Conservation (phyloP, 2,329 filamentous ascomycete species). For the Fusarium fracticaudum region DNA sequence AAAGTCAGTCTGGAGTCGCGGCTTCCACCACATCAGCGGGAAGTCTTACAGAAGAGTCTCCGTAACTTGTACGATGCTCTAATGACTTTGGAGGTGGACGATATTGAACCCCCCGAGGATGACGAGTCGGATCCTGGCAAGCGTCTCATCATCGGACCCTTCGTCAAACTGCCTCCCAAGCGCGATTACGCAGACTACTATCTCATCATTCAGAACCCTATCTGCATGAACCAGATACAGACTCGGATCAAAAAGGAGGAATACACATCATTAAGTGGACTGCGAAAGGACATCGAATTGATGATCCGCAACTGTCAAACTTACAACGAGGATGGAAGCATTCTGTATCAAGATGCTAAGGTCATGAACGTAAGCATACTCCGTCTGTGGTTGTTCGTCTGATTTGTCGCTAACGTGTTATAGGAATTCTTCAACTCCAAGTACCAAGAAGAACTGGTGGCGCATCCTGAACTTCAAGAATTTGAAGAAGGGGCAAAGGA, state of each 20-base stretch:
- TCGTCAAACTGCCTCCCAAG: constrained; percentile 90
- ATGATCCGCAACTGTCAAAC: constrained; percentile 92
- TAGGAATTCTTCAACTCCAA: constrained; percentile 67
- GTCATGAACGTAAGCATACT: constrained; percentile 77
- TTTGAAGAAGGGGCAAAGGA: constrained; percentile 60
- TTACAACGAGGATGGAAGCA: constrained; percentile 95
- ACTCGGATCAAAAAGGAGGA: constrained; percentile 97
- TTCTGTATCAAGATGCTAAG: constrained; percentile 92
- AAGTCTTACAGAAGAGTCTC: constrained; percentile 81
- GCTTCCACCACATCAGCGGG: constrained; percentile 75
- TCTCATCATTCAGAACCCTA: constrained; percentile 88
- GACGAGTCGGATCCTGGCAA: constrained; percentile 69
- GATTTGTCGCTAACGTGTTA: constrained; percentile 46
- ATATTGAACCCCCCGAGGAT: constrained; percentile 66
- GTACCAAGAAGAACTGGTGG: constrained; percentile 62
- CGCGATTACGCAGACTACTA: constrained; percentile 96
- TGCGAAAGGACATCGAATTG: constrained; percentile 83
- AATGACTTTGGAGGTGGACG: constrained; percentile 85
- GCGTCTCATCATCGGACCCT: constrained; percentile 90
- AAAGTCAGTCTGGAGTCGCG: constrained; percentile 58
- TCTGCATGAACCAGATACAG: constrained; percentile 95
- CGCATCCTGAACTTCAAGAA: constrained; percentile 65
- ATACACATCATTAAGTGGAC: constrained; percentile 82
- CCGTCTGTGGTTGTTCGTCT: background rate
- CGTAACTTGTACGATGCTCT: constrained; percentile 80